Base-by-base conservation (phyloP, 1,284 basidiomycete genomes). In the Boletellus deceptivus region DNA sequence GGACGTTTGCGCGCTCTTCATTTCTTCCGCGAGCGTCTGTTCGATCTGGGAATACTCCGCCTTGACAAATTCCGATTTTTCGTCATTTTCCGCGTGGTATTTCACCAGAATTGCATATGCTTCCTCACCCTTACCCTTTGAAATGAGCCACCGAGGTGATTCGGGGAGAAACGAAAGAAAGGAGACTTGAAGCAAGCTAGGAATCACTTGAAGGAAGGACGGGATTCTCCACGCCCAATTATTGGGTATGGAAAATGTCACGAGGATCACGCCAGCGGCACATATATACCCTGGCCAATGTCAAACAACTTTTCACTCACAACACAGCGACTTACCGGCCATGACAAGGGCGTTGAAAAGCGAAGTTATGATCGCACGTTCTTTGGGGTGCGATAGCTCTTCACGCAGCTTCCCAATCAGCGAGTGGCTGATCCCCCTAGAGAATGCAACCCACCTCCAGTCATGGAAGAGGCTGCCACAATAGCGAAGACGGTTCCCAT, bases 131-230 rank as follows among this genome's bases (percentile, higher is more conserved):
- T 75, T 69, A 9, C 78, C 29, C 29, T 31, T 31, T 31, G 29
- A 31, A 13, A 31, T 31, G 10, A 31, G 29, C 29, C 29, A 31
- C 52, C 83, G 75, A 37, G 82, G 82, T 1, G 77, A 80, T 59
- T 84, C 79, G 6, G 81, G 82, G 22, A 83, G 68, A 55, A 78
- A 73, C 56, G 63, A 73, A 45, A 78, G 66, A 58, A 77, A 78
- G 13, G 53, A 52, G 18, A 83, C 59, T 55, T 80, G 79, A n/a
- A 81, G 57, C 14, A 68, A 18, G 39, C 76, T 75, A 1, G 29
- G 29, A 31, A 31, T 31, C 29, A 31, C 10, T 11, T 31, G 29
- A 4, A 31, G 29, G 29, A 31, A 13, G 13, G 29, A 31, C 29
- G 29, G 29, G 9, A 31, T 31, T 31, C 29, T 31, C 29, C 29